These are phyloP conservation scores for Rhinocladiella similis DNA, from an alignment of 2,329 filamentous ascomycete genomes.

Conservation along the genomic window DNA sequence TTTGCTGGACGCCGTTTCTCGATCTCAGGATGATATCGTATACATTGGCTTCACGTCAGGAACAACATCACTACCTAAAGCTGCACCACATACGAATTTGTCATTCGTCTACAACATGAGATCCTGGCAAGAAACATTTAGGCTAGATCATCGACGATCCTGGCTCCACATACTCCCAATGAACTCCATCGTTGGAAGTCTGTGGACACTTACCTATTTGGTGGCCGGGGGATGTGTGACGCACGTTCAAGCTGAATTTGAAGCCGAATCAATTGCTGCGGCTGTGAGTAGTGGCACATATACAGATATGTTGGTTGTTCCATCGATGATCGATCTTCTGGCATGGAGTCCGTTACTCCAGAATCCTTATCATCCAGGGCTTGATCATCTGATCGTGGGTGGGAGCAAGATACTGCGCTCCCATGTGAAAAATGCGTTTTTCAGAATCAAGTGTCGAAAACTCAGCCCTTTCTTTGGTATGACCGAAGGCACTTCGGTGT, in stretches of 20 bases:
- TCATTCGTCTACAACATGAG: slow-evolving; percentile 3
- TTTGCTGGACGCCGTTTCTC: neutral
- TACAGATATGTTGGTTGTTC: slow-evolving; percentile 8
- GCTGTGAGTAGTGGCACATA: slow-evolving; percentile 4
- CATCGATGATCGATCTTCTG: slow-evolving; percentile 12
- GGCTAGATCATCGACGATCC: neutral
- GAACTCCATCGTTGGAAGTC: slow-evolving; percentile 16
- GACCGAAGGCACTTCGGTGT: slow-evolving; percentile 8
- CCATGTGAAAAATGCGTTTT: slow-evolving; percentile 5
- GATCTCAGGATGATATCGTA: slow-evolving; percentile 3
- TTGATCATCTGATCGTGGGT: slow-evolving; percentile 9
- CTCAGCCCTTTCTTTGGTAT: slow-evolving; percentile 9
- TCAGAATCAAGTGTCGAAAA: neutral
- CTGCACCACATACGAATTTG: slow-evolving; percentile 8
- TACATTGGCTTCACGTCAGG: slow-evolving; percentile 13
- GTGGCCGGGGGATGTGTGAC: slow-evolving; percentile 12
- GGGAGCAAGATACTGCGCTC: slow-evolving; percentile 9
- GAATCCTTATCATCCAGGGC: neutral
- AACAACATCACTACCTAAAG: slow-evolving; percentile 10
- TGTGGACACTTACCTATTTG: slow-evolving; percentile 11
- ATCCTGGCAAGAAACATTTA: slow-evolving; percentile 8
- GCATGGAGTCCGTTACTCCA: neutral
- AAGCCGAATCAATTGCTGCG: neutral
- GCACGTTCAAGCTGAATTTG: slow-evolving; percentile 5
- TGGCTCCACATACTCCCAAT: slow-evolving; percentile 15